Percentiles rank a stretch among this genome's conserved stretches.
Evolutionary conservation across 1,139 yeast genomes (phyloP).

Genomic region (Wickerhamomyces sp.): DNA sequence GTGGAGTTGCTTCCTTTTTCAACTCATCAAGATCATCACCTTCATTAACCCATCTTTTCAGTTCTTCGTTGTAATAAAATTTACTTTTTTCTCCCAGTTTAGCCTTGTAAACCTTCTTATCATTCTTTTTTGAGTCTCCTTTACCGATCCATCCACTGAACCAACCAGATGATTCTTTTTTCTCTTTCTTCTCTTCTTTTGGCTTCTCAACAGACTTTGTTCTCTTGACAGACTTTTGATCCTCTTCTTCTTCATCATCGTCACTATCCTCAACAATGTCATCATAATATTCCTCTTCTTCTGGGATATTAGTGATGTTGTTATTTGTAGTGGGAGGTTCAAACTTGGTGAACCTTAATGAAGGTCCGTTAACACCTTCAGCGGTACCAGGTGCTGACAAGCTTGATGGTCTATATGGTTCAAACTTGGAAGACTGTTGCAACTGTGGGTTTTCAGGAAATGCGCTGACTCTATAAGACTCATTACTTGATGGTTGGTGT

Average conservation of each 20-base stretch:
- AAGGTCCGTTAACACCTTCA: constrained; percentile 6
- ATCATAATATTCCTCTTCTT: constrained; percentile 32
- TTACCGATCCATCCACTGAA: constrained; percentile 39
- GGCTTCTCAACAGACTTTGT: constrained; percentile 7
- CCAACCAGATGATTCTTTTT: constrained; percentile 32
- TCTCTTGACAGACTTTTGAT: constrained; percentile 17
- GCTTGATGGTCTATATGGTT: constrained; percentile 16
- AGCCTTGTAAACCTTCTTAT: constrained; percentile 75
- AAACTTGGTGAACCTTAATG: constrained; percentile 17
- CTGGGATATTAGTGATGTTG: constrained; percentile 17
- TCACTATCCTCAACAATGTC: constrained; percentile 42
- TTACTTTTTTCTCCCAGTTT: constrained; percentile 78
- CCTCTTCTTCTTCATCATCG: constrained; percentile 36
- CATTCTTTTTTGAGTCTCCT: constrained; percentile 29
- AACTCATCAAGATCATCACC: constrained; percentile 70
- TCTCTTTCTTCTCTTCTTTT: constrained; percentile 18
- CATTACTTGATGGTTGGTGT: constrained; percentile 11
- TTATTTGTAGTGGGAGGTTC: constrained; percentile 21
- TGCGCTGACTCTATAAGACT: constrained; percentile 2
- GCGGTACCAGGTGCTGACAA: not conserved
- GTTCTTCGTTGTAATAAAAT: constrained; percentile 77
- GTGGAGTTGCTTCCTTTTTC: constrained; percentile 53
- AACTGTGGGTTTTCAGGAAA: constrained; percentile 2
- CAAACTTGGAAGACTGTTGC: constrained; percentile 7
- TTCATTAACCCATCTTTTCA: constrained; percentile 83